Base-by-base conservation (phyloP, 164 flowering plant genomes). In the Akebia trifoliata region DNA sequence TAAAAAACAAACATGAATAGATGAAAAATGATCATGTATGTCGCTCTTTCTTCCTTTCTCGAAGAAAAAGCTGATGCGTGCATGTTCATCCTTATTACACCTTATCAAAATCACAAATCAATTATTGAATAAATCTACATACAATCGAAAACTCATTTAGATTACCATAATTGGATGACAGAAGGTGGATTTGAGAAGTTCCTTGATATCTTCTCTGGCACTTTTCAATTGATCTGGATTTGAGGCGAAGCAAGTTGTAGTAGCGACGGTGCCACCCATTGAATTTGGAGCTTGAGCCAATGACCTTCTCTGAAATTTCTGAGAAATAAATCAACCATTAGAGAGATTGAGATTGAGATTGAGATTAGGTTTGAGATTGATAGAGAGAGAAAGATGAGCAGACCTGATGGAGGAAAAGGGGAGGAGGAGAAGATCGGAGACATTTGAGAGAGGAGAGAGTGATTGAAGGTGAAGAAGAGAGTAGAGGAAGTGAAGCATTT, bases 101-200 rank as follows among this genome's bases (percentile, higher is more conserved):
- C n/a, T n/a, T n/a, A 45, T 18, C 51, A 11, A 57, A 1, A 17
- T 6, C 3, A 7, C 7, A n/a, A 38, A 28, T 24, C 9, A 37
- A 38, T 50, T 18, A n/a, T n/a, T n/a, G n/a, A 42, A 15, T 4
- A 6, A 37, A 18, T 17, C n/a, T 37, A 6, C 14, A 8, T 4
- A 31, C 37, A 14, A 54, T 2, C 17, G 36, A 40, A 2, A n/a
- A 42, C 15, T n/a, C 29, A 12, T 15, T 1, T 6, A 39, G 4
- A 42, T 54, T 76, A 93, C 98, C 85, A 90, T 22, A 59, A 93
- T 80, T 21, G 98, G 98, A 75, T 93, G 97, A 54, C 90, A 87
- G 55, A 75, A 90, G 4, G 45, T 80, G 30, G 85, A 50, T 24
- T 65, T 74, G 53, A 93, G 92, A 49, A 93, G 88, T 64, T 78